Evolutionary conservation across 2,329 filamentous ascomycete genomes (phyloP).

Genomic region (Exophiala dermatitidis): DNA sequence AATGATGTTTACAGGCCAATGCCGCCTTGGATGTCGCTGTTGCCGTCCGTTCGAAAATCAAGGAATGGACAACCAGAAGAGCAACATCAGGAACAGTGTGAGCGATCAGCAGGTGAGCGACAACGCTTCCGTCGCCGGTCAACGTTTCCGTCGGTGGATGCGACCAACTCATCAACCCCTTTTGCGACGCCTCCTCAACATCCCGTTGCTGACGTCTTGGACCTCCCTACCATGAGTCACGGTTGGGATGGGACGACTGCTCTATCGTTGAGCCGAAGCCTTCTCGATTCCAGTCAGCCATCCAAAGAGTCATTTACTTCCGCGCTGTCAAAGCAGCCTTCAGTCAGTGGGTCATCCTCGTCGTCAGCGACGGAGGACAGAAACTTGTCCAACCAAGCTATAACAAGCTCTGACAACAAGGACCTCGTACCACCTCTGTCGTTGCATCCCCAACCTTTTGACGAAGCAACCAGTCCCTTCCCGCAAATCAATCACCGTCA

Average conservation of each 20-base stretch:
- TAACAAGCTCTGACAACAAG: no score
- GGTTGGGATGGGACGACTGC: background rate
- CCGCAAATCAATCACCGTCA: no score
- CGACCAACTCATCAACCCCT: background rate
- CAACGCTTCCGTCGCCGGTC: background rate
- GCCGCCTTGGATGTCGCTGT: slow-evolving; percentile 20
- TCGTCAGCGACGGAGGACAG: no score
- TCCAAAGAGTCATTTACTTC: background rate
- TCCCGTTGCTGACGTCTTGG: background rate
- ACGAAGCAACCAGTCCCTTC: no score
- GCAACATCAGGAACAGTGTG: background rate
- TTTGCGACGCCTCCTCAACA: slow-evolving; percentile 11
- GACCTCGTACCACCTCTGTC: no score
- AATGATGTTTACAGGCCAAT: background rate
- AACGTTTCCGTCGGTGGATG: background rate
- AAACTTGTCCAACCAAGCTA: no score
- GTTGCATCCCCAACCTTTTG: no score
- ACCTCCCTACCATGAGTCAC: background rate
- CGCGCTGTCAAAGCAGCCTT: background rate
- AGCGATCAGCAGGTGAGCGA: background rate
- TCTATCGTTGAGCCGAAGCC: background rate
- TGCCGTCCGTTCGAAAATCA: slow-evolving; percentile 9
- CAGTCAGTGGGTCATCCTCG: no score
- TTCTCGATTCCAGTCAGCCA: background rate
- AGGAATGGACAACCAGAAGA: background rate